Evolutionary conservation across 2,329 filamentous ascomycete species (phyloP), one percentile per base, ranked within the genome.

Genomic region (Colletotrichum chrysophilum): DNA sequence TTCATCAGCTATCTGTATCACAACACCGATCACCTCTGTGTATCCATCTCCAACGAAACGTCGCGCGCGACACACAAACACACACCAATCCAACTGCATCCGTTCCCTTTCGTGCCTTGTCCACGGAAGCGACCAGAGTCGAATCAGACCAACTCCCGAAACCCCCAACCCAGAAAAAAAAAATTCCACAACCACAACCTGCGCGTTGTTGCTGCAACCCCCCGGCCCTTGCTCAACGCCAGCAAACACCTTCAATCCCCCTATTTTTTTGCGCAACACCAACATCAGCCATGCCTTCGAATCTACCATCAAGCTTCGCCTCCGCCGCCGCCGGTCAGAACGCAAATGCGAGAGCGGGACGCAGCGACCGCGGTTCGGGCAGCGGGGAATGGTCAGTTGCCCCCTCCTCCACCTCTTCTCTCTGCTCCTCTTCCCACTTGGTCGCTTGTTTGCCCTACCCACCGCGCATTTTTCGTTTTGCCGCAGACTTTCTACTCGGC

Each of bases 251-350:
- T n/a, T 61, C 24, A 56, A 26, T 26, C n/a, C n/a, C 52, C 52
- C 52, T 56, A 48, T 56, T 26, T 56, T 60, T 30, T 61, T 64
- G 60, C 21, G 30, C 67, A 55, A 52, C 62, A 38, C 62, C 55
- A 68, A 32, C 48, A 71, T 79, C 79, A 79, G 85, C 78, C 76
- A 89, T 95, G 94, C 91, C 93, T 87, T 92, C 93, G 84, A 93
- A 94, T 87, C 91, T 95, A 85, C 93, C 94, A 81, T 95, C 94
- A 80, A 96, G 93, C 89, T 96, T 96, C 87, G 94, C 94, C 84
- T 95, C 94, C 83, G 94, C 94, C 81, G 94, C 94, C 80, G 94
- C 94, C 84, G 94, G 94, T 85, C 94, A 95, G 85, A 93, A 90
- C 81, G 87, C 88, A 83, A 92, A 91, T 84, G 84, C 87, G 80